Base-by-base conservation (phyloP, 805 yeast genomes). In the Candida verbasci region DNA sequence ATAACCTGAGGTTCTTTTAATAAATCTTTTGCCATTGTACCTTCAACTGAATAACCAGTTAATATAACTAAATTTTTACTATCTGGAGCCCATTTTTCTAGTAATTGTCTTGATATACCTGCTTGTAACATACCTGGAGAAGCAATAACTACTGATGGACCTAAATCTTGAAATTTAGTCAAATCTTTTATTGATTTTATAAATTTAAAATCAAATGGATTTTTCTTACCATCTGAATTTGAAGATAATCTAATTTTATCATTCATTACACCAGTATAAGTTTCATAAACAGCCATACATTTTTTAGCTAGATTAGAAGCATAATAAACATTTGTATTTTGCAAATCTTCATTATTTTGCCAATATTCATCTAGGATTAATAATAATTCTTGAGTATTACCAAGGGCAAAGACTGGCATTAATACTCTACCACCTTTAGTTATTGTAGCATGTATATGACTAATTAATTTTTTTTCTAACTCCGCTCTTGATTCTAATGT, bases 41-140 rank as follows among this genome's bases (percentile, higher is more conserved):
- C 99, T 55, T 93, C 99, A 7, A 93, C 95, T 6, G 97, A 89
- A 58, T 93, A 93, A 66, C 99, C 99, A 0, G 99, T 93, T 55
- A 93, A 61, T 16, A 93, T 75, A 17, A 88, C 80, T 2, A 94
- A 69, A 50, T 93, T 93, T 52, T 86, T 82, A 3, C 94, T 84
- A 50, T 93, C 97, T 0, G 99, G 98, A 4, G 95, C 89, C 99
- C 99, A 93, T 56, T 83, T 78, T 53, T 93, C 99, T 20, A 93
- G 70, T 15, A 93, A 68, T 48, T 85, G 93, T 48, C 99, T 72
- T 0, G 97, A 87, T 3, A 89, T 81, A 43, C 99, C 99, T 55
- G 85, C 89, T 57, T 91, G 98, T 33, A 93, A 68, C 99, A 93
- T 93, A 56, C 99, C 99, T 0, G 99, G 99, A 30, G 95, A 80